Evolutionary conservation across 768 basidiomycete genomes (phyloP), one percentile per base, ranked within the genome.

Genomic region (Sporobolomyces roseus): DNA sequence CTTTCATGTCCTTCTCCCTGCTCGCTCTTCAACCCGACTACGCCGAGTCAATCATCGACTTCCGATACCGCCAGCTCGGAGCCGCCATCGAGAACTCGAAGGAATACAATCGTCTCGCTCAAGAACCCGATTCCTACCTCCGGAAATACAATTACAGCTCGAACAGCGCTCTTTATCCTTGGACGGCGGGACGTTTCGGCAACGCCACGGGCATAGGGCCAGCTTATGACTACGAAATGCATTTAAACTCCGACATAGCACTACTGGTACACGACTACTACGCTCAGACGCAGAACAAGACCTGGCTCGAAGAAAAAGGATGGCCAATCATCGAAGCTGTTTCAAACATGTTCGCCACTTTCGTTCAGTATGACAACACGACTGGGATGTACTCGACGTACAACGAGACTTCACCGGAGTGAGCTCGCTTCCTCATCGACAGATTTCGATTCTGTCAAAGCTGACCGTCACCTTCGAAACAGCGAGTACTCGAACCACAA

Each of bases 31-130:
- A 36, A n/a, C 70, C 65, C 4, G 21, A 30, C 17, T 61, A 56
- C 36, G 65, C 66, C 51, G 52, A 72, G 48, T 49, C 21, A 29
- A 61, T 73, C 48, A 25, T 66, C 64, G 55, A 73, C 52, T 73
- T 66, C 66, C 63, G 63, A 14, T 56, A 41, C 56, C 62, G 66
- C 3, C 71, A 72, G 43, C 71, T 69, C 46, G 72, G 67, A 25
- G 64, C 56, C 8, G 72, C 45, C 6, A 46, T 46, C 45, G 45
- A 46, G 21, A 46, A 46, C 45, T 13, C 72, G 4, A 27, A 59
- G 30, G 50, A 63, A 52, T 65, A 69, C 61, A 67, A 41, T 41
- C 10, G 21, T 10, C 45, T 46, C 14, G 7, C 45, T 46, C 38
- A n/a, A n/a, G 38, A 9, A 9, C 38, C 17, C 38, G 38, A 41